These are phyloP conservation scores for Cryptococcus wingfieldii DNA, from an alignment of 1,284 basidiomycete genomes.

Conservation along the genomic window DNA sequence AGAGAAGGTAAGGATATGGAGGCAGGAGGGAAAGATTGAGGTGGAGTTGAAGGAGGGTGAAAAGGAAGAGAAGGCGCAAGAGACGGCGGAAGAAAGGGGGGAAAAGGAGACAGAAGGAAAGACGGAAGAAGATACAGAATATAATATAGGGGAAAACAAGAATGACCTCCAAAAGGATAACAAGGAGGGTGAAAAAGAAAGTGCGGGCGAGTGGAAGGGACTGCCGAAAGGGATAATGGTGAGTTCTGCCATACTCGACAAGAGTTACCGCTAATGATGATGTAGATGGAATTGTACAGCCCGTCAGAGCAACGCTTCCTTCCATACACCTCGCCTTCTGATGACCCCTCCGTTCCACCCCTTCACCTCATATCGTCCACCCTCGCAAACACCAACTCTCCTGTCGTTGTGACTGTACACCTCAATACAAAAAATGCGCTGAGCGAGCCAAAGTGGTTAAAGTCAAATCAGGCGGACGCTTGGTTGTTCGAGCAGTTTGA, in stretches of 20 bases:
- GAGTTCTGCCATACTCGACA: slow-evolving; percentile 40
- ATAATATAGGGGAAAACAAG: too few relatives aligned
- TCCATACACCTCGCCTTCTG: slow-evolving; percentile 16
- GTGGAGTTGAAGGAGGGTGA: slow-evolving; percentile 60
- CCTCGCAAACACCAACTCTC: not conserved
- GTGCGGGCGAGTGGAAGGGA: not conserved
- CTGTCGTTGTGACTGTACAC: slow-evolving; percentile 52
- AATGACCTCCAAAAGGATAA: slow-evolving; percentile 1
- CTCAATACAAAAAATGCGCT: slow-evolving; percentile 81
- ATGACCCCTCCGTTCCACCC: slow-evolving; percentile 8
- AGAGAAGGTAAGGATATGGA: slow-evolving; percentile 70
- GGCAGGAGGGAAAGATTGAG: slow-evolving; percentile 80
- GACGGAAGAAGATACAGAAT: too few relatives aligned
- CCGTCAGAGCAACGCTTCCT: slow-evolving; percentile 40
- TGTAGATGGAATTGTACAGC: slow-evolving; percentile 46
- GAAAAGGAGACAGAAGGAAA: slow-evolving; percentile 9
- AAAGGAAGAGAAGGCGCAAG: slow-evolving; percentile 15
- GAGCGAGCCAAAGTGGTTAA: slow-evolving; percentile 93
- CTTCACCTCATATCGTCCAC: not conserved
- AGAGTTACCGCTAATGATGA: not conserved
- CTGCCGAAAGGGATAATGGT: slow-evolving; percentile 48
- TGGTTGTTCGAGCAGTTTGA: slow-evolving; percentile 80
- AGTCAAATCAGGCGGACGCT: slow-evolving; percentile 85
- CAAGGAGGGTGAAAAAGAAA: slow-evolving; percentile 5
- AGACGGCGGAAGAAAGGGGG: not conserved